Percentiles rank a stretch among this genome's conserved stretches.
Evolutionary conservation across 495 filamentous ascomycete species (phyloP).

Genomic region (Penicillium tannophilum): DNA sequence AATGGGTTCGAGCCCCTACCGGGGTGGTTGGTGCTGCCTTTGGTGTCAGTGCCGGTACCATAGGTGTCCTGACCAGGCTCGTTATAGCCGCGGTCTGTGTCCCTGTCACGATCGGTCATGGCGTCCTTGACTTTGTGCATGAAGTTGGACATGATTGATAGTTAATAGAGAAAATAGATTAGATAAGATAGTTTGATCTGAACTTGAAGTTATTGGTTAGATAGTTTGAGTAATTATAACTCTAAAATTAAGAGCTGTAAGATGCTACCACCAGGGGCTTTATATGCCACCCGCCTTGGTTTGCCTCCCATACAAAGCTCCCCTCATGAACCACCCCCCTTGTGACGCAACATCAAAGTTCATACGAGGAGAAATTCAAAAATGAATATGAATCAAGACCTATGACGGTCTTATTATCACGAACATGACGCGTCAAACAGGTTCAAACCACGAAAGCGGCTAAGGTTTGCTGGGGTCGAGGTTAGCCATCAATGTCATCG

Average conservation of each 20-base stretch:
- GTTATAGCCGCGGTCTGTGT: conserved; percentile 5
- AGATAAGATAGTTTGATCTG: no score
- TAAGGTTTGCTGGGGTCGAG: background rate
- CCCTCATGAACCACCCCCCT: background rate
- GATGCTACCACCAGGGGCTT: background rate
- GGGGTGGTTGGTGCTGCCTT: background rate
- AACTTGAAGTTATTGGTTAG: background rate
- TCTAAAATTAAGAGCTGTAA: background rate
- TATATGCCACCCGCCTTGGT: background rate
- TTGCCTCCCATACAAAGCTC: background rate
- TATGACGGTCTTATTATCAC: background rate
- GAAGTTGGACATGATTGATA: conserved; percentile 55
- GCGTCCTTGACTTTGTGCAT: conserved; percentile 71
- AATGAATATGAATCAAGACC: background rate
- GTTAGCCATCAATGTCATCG: background rate
- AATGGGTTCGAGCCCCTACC: background rate
- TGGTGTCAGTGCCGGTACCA: background rate
- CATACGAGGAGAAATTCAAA: background rate
- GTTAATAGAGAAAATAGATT: no score
- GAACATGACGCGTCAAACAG: background rate
- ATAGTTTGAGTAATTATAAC: background rate
- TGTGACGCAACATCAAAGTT: background rate
- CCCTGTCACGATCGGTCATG: conserved; percentile 36
- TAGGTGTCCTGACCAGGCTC: background rate
- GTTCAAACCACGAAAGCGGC: background rate